Base-by-base conservation (phyloP, 495 filamentous ascomycete species). In the Penicillium samsonianum region DNA sequence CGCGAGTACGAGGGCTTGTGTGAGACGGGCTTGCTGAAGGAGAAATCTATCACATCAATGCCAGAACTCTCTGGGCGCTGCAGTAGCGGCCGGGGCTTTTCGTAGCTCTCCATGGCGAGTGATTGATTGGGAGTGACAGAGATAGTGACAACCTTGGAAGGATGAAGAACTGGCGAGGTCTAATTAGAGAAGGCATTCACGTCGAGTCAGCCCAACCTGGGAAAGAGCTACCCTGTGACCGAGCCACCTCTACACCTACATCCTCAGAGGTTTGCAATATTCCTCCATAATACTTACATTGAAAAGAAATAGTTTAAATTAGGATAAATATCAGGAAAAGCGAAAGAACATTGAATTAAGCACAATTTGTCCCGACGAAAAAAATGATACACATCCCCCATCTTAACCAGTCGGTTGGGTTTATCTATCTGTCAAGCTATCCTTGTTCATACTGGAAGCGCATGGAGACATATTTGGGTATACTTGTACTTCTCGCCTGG, bases 31-130 rank as follows among this genome's bases (percentile, higher is more conserved):
- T 65, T 76, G 22, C 65, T 53, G 50, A 76, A 77, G 4, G 64
- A 72, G 45, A 77, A 77, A 2, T 55, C 59, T 14, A 62, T n/a
- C n/a, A 65, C 35, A 50, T 77, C 72, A n/a, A 73, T 63, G 0
- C 58, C 64, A 12, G 67, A 69, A 23, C 63, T 72, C 17, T 60
- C 47, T 5, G 67, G 73, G 8, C 70, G 73, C 45, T 73, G 59
- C 58, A 73, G 59, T 12, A 68, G 30, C 7, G 72, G 62, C 9
- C 0, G 40, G 4, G 19, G 9, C 16, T 30, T 28, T 14, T 53
- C 22, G 5, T 20, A 33, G 28, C 11, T 38, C 41, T 55, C 42
- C 53, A 55, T 55, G 10, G 20, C 47, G 19, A 25, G 14, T 2
- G 1, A 33, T 50, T 4, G 19, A 22, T n/a, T n/a, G 19, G 20